Conservation (phyloP, 2,329 filamentous ascomycete genomes). For the Xylaria digitata region DNA sequence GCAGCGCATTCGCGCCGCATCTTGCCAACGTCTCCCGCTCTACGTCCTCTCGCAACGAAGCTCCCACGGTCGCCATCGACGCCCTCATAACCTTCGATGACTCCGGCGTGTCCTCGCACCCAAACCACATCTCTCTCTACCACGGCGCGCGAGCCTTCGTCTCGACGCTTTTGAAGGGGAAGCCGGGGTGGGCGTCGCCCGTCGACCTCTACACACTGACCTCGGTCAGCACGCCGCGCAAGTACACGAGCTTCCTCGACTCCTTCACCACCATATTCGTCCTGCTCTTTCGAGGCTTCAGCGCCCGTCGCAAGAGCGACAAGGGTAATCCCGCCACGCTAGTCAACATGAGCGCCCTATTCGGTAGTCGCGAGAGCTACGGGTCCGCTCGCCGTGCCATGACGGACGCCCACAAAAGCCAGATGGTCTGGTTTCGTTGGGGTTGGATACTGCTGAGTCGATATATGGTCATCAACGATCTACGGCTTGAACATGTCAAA, state of each 20-base stretch:
- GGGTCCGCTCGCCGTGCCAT: constrained; percentile 81
- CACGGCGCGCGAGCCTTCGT: constrained; percentile 83
- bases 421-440: constrained; percentile 99
- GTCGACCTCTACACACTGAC: constrained; percentile 88
- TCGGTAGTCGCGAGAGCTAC: constrained; percentile 65
- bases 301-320: constrained; percentile 39
- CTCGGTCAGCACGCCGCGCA: constrained; percentile 77
- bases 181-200: constrained; percentile 74
- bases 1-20: constrained; percentile 78
- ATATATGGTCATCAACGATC: constrained; percentile 96
- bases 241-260: constrained; percentile 85
- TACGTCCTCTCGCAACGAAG: constrained; percentile 45
- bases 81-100: constrained; percentile 89
- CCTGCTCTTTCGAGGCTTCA: constrained; percentile 58
- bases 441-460: constrained; percentile 91
- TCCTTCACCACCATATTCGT: constrained; percentile 73
- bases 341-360: constrained; percentile 76
- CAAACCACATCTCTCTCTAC: constrained; percentile 92
- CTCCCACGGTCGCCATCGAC: constrained; percentile 72
- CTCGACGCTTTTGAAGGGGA: constrained; percentile 70
- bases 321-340: constrained; percentile 68
- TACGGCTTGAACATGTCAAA: constrained; percentile 66
- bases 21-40: constrained; percentile 55
- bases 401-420: constrained; percentile 88
- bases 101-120: constrained; percentile 85